Base-by-base conservation (phyloP, 2,329 filamentous ascomycete species). In the Arthrobotrys pseudoclavata region DNA sequence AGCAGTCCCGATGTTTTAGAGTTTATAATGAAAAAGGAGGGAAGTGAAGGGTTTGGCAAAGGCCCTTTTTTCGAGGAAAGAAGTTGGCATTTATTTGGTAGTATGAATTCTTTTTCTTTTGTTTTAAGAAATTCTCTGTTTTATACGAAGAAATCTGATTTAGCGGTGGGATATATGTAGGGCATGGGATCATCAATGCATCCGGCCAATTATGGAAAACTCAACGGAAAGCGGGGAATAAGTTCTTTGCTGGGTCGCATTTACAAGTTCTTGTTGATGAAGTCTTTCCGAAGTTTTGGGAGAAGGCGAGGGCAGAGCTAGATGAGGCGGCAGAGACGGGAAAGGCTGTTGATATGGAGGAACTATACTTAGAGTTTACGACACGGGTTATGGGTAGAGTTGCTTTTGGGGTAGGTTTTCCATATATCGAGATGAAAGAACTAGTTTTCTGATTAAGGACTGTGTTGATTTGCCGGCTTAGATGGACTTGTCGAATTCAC, bases 311-410 rank as follows among this genome's bases (percentile, higher is more conserved):
- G 4, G 75, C 80, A 0, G 60, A 80, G 1, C 83, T 91, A 3
- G 80, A 83, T 63, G 62, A 79, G 0, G 82, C 80, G 1, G 81
- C 81, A 0, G 80, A 81, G 1, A 80, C 77, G 0, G 80, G 81
- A 0, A 79, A 75, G 1, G 76, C 83, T 0, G 83, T 90, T 1
- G 88, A 91, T 81, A 82, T 91, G 57, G 88, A 91, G 80, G 84
- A 83, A n/a, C 84, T 89, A 1, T 87, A 91, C 53, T 88, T 89
- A 66, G 89, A 90, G 81, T 86, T 91, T 53, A 91, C 89, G 0
- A 91, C 89, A 22, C 86, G 88, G 72, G 81, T 91, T 24, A 90
- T 91, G 87, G 89, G 89, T n/a, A 86, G 86, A 77, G 89, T 91
- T 87, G 89, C 89, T 13, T 91, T 91, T 80, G 87, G 89, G 81